Base-by-base conservation (phyloP, 2,329 filamentous ascomycete species). In the Hymenoscyphus fructigenus region DNA sequence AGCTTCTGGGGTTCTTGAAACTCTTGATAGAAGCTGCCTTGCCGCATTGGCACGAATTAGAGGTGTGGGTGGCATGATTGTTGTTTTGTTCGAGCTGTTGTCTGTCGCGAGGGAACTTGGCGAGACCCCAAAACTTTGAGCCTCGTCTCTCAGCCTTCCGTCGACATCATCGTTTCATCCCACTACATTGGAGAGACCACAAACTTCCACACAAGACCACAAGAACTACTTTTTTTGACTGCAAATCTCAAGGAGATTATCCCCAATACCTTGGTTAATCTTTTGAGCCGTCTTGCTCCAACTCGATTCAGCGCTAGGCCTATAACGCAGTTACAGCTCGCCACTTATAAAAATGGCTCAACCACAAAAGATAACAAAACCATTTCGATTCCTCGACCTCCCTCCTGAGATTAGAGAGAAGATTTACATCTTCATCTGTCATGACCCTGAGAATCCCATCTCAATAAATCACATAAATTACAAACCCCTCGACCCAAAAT, bases 381-480 rank as follows among this genome's bases (percentile, higher is more conserved):
- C 61, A 9, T 72, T 73, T 50, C 68, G 57, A 5, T 70, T 76
- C 32, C 70, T 75, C 38, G 68, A 71, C 14, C 69, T 75, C 6
- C 72, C 74, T 9, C 67, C 70, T 3, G 72, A 76, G 60, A 69
- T 75, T 20, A 68, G 72, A 9, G 50, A 56, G 26, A 70, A 70
- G 53, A 73, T 75, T n/a, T 74, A 74, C 57, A 65, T 65, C 34
- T 28, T 66, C 3, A 47, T 67, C 36, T 55, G 60, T 65, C 56
- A 59, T 34, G 63, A 60, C 20, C 64, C 64, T 17, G 20, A 63
- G 17, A 29, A 59, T 20, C 44, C 57, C 59, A 23, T 66, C 56
- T 66, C 57, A 12, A 14, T 53, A 26, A 23, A 26, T 23, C 20
- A 53, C 47, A 53, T 53, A 14, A 1, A 12, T 26, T 26, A 12